Evolutionary conservation across 768 basidiomycete species (phyloP), one percentile per base, ranked within the genome.

Genomic region (Phaffia tasmanica): DNA sequence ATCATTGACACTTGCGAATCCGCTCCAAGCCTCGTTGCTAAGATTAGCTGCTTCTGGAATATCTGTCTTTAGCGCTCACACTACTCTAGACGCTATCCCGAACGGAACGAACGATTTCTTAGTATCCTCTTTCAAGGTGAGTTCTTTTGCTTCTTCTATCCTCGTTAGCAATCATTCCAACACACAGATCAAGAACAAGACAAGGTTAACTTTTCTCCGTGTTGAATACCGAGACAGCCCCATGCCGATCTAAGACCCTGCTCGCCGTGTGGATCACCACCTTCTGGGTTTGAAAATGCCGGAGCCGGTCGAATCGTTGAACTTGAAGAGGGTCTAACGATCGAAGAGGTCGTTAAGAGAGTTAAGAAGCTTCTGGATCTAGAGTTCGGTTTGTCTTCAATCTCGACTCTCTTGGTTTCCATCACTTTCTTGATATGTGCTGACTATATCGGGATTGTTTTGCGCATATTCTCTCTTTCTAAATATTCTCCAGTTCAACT

Each of bases 61-160:
- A 64, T 87, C 86, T 1, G 81, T 97, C 5, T 94, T 88, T 78
- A 82, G 82, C 50, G 90, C 94, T 2, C 94, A 98, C 77, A 89
- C 88, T 0, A 83, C 89, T 0, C 81, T 95, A 21, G 94, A 98
- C 77, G 81, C 81, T n/a, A 84, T 88, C 1, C 81, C 82, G 71
- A 87, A 83, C 6, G 93, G 94, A 0, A 83, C 94, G 62, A 95
- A 94, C 73, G 90, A 93, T 76, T 95, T 88, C 56, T 29, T 69
- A 21, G 62, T 58, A 6, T 50, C 55, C 8, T 32, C 67, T 23
- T 69, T 69, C 63, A 32, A 50, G 5, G 66, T 67, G 23, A 21
- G 65, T 56, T 21, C 5, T 15, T 27, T 57, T 51, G 21, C 27
- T 18, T 64, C 60, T 61, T 42, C 46, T 35, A 14, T 23, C 18